phyloP scores from a whole-genome alignment of 2,329 filamentous ascomycete genomes.

The Septoria petroselini region DNA sequence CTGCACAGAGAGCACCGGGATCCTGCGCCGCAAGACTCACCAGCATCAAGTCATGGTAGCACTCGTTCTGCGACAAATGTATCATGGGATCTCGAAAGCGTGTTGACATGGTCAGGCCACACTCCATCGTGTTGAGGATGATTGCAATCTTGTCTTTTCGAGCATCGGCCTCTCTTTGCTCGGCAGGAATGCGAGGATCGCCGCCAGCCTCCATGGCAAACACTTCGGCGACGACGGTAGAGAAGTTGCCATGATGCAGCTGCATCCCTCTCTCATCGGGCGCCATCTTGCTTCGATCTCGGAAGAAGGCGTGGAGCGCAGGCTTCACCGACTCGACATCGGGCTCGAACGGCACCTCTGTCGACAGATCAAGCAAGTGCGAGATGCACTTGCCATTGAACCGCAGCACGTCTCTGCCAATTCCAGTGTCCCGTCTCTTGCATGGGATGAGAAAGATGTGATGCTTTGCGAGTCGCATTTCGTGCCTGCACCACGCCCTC shows the following conservation, averaged over 20 bases:
- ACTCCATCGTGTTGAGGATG: conserved; percentile 41
- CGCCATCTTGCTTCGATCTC: conserved; percentile 33
- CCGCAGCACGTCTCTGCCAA: conserved; percentile 34
- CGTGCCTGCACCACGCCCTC: conserved; percentile 47
- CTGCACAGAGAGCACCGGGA: conserved; percentile 42
- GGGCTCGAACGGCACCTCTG: conserved; percentile 35
- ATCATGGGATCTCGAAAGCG: conserved; percentile 27
- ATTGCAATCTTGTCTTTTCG: conserved; percentile 46
- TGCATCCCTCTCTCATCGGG: conserved; percentile 24
- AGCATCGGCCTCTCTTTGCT: conserved; percentile 42
- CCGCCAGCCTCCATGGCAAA: conserved; percentile 45
- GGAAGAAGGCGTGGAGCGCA: conserved; percentile 37
- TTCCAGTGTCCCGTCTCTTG: conserved; percentile 24
- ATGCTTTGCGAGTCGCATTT: conserved; percentile 43
- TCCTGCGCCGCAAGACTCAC: conserved; percentile 43
- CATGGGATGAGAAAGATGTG: conserved; percentile 45
- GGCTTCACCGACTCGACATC: conserved; percentile 36
- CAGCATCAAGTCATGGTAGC: conserved; percentile 42
- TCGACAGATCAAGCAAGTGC: conserved; percentile 41
- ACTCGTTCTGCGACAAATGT: conserved; percentile 40
- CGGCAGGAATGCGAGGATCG: conserved; percentile 42
- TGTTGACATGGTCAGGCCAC: conserved; percentile 40
- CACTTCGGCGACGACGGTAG: conserved; percentile 39
- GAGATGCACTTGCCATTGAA: conserved; percentile 44
- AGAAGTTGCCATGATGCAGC: conserved; percentile 37